Conservation (phyloP, 192 early-diverging fungal genomes). For the Umbelopsis sp. region DNA sequence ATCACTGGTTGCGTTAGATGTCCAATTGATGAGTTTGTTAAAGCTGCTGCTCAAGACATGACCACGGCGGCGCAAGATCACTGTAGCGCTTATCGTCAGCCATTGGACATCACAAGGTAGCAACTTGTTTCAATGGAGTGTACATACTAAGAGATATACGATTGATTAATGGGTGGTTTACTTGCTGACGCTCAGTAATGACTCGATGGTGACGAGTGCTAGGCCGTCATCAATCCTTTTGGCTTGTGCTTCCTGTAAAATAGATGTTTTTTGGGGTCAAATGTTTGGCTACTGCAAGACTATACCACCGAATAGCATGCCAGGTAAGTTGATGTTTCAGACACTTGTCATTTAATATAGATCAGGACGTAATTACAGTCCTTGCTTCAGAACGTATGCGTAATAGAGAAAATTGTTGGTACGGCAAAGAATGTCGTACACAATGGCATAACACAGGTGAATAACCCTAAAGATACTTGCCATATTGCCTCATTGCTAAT, state of each 20-base stretch:
- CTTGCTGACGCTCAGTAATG: neutral
- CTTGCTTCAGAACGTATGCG: neutral
- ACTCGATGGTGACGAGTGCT: neutral
- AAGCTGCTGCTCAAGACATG: constrained; percentile 7
- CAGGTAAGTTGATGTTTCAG: neutral
- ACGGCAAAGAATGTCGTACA: constrained; percentile 7
- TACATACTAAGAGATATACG: too few relatives aligned
- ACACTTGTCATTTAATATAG: too few relatives aligned
- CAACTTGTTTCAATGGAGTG: too few relatives aligned
- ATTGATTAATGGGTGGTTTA: neutral
- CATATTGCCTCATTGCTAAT: too few relatives aligned
- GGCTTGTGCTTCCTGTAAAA: constrained; percentile 5
- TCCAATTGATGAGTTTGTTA: neutral
- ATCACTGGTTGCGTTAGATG: neutral
- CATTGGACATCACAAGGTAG: neutral
- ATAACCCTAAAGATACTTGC: neutral
- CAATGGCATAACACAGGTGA: constrained; percentile 11
- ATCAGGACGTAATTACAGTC: neutral
- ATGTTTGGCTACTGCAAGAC: constrained; percentile 1
- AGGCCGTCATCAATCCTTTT: neutral
- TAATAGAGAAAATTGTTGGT: constrained; percentile 7
- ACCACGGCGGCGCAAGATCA: constrained; percentile 3
- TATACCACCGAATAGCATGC: neutral
- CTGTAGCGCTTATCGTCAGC: constrained; percentile 1
- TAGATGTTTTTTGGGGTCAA: constrained; percentile 13